A percentile compares a stretch with the other conserved stretches of the same genome.
These are phyloP conservation scores for Saccharomyces hybrid DNA, from an alignment of 1,139 yeast genomes.

Conservation along the genomic window DNA sequence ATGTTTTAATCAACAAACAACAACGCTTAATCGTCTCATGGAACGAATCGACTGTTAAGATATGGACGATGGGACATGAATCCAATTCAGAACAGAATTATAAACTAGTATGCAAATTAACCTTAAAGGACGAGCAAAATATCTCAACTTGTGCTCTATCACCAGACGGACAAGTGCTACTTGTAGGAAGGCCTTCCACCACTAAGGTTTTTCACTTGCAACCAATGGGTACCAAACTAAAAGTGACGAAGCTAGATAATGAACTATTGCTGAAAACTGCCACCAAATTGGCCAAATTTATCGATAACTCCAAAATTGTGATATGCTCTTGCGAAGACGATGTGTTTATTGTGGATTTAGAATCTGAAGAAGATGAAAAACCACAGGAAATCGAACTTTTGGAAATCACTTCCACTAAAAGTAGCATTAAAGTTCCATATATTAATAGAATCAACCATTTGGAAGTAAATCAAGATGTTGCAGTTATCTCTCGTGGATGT, in stretches of 20 bases:
- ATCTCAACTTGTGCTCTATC: conserved; percentile 66
- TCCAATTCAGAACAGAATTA: conserved; percentile 29
- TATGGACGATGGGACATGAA: conserved; percentile 55
- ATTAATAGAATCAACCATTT: conserved; percentile 45
- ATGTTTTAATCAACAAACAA: conserved; percentile 43
- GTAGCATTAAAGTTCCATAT: conserved; percentile 32
- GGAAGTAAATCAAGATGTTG: conserved; percentile 38
- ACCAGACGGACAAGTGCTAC: conserved; percentile 55
- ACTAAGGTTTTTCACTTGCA: conserved; percentile 61
- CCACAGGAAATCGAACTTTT: conserved; percentile 34
- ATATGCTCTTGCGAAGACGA: conserved; percentile 64
- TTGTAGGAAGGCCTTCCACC: conserved; percentile 62
- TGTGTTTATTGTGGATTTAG: conserved; percentile 44
- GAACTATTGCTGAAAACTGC: conserved; percentile 41
- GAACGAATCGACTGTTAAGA: conserved; percentile 74
- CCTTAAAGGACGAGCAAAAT: conserved; percentile 72
- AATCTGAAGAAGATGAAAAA: conserved; percentile 39
- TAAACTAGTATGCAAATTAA: conserved; percentile 53
- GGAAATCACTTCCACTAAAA: conserved; percentile 29
- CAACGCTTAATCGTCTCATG: conserved; percentile 59
- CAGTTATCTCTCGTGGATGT: conserved; percentile 54
- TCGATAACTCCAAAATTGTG: conserved; percentile 42
- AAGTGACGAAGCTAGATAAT: conserved; percentile 49
- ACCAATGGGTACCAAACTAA: conserved; percentile 37
- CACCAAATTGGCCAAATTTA: conserved; percentile 45